Percentiles rank a stretch among this genome's conserved stretches.
These are phyloP conservation scores for Coemansia sp. DNA, from an alignment of 192 early-diverging fungal genomes.

Conservation along the genomic window DNA sequence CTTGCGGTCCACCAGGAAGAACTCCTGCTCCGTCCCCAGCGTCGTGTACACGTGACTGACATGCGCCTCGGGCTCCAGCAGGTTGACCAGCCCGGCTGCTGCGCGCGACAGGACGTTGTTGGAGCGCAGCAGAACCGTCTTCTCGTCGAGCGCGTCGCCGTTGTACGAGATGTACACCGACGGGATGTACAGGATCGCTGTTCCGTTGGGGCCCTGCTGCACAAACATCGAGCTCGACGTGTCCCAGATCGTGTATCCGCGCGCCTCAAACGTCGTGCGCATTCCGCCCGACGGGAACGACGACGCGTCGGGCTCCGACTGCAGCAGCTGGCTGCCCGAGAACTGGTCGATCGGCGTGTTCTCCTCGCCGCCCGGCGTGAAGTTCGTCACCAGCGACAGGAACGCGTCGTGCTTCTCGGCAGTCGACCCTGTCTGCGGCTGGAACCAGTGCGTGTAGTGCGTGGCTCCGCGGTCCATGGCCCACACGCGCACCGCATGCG, in stretches of 20 bases:
- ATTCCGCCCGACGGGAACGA: constrained; percentile 99
- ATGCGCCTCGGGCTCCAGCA: constrained; percentile 67
- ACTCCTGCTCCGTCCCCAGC: constrained; percentile 98
- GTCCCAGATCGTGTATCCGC: constrained; percentile 99
- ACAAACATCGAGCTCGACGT: constrained; percentile 94
- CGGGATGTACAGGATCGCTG: constrained; percentile 92
- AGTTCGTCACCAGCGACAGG: constrained; percentile 82
- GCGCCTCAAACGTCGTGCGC: constrained; percentile 97
- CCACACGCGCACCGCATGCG: constrained; percentile 98
- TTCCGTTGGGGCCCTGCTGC: constrained; percentile 88
- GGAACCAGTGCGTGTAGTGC: constrained; percentile 99
- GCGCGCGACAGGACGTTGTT: constrained; percentile 83
- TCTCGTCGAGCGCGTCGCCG: constrained; percentile 98
- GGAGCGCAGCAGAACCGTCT: constrained; percentile 95
- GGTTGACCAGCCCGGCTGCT: constrained; percentile 73
- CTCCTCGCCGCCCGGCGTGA: constrained; percentile 84
- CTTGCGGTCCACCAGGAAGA: constrained; percentile 95
- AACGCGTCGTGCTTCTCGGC: constrained; percentile 99
- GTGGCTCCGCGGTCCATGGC: constrained; percentile 96
- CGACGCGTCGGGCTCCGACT: constrained; percentile 99
- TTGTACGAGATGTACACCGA: constrained; percentile 99
- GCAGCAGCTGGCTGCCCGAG: constrained; percentile 95
- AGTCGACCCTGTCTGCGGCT: constrained; percentile 97
- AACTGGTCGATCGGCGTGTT: constrained; percentile 87
- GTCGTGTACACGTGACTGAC: constrained; percentile 88